Base-by-base conservation (phyloP, 176 grass and related monocot genomes). In the Elaeis guineensis region DNA sequence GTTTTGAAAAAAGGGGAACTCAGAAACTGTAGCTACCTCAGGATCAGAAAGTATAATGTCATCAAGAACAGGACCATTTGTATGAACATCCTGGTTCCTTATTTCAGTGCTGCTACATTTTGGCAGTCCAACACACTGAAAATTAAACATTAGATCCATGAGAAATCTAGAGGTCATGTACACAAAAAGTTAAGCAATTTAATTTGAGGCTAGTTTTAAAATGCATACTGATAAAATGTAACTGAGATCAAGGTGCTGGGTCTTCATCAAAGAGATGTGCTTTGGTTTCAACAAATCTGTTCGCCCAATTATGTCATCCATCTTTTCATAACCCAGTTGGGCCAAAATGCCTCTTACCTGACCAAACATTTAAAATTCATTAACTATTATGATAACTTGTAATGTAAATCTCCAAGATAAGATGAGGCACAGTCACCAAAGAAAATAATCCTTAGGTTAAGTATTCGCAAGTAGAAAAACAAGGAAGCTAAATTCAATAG, bases 31-130 rank as follows among this genome's bases (percentile, higher is more conserved):
- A 12, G 9, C 35, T 81, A 98, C 94, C 82, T 79, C 81, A 19
- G 88, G 82, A 53, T 98, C 94, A 74, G 84, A 80, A 26, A 98
- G 87, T 62, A 98, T 79, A 18, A 64, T 83, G 32, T 93, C 94
- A 57, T 98, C 94, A 74, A 98, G 85, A 79, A 98, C 77, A 86
- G 76, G 76, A 25, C 94, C 94, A 83, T 98, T 98, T 50, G 76
- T 81, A 78, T 98, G 94, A 64, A 89, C 88, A 3, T 78, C 88
- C 66, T 98, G 94, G 18, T 77, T 98, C 69, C 94, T 98, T 86
- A 93, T 98, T 26, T 92, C 72, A 53, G 94, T 83, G 88, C 94
- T 98, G 70, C 78, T 98, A 88, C 70, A 86, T 76, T 85, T 61
- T 29, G 84, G 79, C 79, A 83, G 59, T 59, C 82, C 94, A 89